Percentiles rank a stretch among this genome's conserved stretches.
phyloP scores from a whole-genome alignment of 495 filamentous ascomycete species.

The Podospora sp. region DNA sequence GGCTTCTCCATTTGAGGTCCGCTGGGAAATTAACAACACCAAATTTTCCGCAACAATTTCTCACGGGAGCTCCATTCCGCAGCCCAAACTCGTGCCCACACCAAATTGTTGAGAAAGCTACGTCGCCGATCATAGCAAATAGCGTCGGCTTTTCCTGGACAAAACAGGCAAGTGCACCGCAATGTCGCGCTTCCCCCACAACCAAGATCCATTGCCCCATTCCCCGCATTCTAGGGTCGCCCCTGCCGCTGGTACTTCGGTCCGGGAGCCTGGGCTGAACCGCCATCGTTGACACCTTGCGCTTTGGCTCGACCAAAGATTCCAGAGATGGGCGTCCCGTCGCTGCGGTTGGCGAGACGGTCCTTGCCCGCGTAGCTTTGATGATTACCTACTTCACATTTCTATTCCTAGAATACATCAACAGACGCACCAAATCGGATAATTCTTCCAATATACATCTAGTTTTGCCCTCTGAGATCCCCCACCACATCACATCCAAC shows the following conservation, averaged over 20 bases:
- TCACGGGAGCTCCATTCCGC: neutral
- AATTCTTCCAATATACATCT: too few relatives aligned
- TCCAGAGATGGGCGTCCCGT: neutral
- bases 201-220: neutral
- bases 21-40: neutral
- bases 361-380: neutral
- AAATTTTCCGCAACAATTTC: neutral
- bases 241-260: neutral
- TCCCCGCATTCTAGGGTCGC: neutral
- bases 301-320: neutral
- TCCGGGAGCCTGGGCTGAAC: neutral
- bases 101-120: neutral
- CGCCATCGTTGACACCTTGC: neutral
- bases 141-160: conserved; percentile 7
- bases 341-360: neutral
- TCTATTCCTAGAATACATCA: neutral
- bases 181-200: conserved; percentile 4
- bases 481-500: neutral
- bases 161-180: conserved; percentile 2
- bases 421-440: neutral
- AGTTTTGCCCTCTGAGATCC: neutral
- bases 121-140: neutral
- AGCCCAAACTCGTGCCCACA: neutral
- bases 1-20: neutral
- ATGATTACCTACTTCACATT: neutral